Evolutionary conservation across 1,139 yeast species (phyloP).

Genomic region (Blastobotrys indianensis): DNA sequence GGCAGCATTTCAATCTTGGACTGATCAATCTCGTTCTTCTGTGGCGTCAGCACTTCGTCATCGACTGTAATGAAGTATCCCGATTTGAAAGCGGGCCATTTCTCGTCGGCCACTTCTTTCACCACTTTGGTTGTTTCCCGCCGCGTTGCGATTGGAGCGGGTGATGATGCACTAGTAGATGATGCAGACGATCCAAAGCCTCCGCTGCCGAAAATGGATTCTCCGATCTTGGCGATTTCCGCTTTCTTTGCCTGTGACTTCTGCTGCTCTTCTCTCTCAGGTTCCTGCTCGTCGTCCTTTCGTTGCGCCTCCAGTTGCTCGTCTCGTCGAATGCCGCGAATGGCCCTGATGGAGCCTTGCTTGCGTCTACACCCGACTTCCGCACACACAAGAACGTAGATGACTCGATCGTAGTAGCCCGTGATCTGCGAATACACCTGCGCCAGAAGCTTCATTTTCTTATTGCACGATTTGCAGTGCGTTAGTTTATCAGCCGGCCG

Average conservation of each 20-base stretch:
- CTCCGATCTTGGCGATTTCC: constrained; percentile 14
- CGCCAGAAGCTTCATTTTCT: constrained; percentile 57
- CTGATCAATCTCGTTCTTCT: constrained; percentile 6
- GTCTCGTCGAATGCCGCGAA: constrained; percentile 68
- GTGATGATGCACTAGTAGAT: constrained; percentile 28
- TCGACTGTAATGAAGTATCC: constrained; percentile 12
- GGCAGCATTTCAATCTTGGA: constrained; percentile 30
- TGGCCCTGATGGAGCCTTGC: constrained; percentile 63
- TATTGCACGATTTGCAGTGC: constrained; percentile 59
- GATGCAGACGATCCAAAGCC: constrained; percentile 20
- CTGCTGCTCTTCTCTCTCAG: constrained; percentile 34
- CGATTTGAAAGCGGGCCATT: constrained; percentile 4
- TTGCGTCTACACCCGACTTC: constrained; percentile 58
- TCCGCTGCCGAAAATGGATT: constrained; percentile 12
- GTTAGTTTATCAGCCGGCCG: constrained; percentile 53
- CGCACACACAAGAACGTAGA: constrained; percentile 75
- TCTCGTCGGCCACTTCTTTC: constrained; percentile 7
- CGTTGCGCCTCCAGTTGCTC: constrained; percentile 41
- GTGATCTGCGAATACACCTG: constrained; percentile 62
- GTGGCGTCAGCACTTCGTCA: constrained; percentile 7
- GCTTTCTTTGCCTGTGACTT: constrained; percentile 18
- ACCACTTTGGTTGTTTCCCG: constrained; percentile 5
- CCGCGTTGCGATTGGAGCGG: constrained; percentile 28
- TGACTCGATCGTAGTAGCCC: constrained; percentile 68
- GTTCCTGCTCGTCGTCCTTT: constrained; percentile 40